These are phyloP conservation scores for Suhomyces xylopsoci DNA, from an alignment of 805 yeast genomes.

Conservation along the genomic window DNA sequence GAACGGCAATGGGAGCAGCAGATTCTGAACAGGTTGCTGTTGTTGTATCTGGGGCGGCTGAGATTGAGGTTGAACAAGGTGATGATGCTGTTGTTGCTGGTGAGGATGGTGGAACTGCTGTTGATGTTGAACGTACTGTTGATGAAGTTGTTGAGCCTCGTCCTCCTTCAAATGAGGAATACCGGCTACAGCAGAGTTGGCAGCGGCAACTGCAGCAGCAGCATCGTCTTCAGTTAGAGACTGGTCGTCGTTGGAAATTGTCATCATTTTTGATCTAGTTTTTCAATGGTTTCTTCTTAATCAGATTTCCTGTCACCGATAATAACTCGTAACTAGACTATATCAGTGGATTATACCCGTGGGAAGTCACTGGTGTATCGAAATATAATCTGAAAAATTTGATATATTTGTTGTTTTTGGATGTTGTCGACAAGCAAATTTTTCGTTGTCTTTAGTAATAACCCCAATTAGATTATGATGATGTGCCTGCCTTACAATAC, in stretches of 20 bases:
- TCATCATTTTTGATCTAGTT: slow-evolving; percentile 6
- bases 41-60: slow-evolving; percentile 7
- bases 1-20: slow-evolving; percentile 7
- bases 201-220: slow-evolving; percentile 11
- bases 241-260: slow-evolving; percentile 9
- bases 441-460: neutral
- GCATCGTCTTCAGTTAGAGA: slow-evolving; percentile 10
- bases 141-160: slow-evolving; percentile 10
- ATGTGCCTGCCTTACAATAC: neutral
- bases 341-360: neutral
- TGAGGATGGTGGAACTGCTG: slow-evolving; percentile 13
- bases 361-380: neutral
- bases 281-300: neutral
- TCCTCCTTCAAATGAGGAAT: slow-evolving; percentile 9
- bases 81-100: slow-evolving; percentile 10
- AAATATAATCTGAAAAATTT: neutral
- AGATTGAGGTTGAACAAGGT: slow-evolving; percentile 7
- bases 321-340: neutral
- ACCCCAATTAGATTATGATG: neutral
- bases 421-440: neutral
- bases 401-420: neutral
- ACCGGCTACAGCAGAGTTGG: slow-evolving; percentile 8
- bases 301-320: neutral
- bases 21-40: slow-evolving; percentile 6
- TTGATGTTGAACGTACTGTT: slow-evolving; percentile 9